Percentiles rank a stretch among this genome's conserved stretches.
Conservation (phyloP, 2,329 filamentous ascomycete genomes). For the Epichloe aotearoae region DNA sequence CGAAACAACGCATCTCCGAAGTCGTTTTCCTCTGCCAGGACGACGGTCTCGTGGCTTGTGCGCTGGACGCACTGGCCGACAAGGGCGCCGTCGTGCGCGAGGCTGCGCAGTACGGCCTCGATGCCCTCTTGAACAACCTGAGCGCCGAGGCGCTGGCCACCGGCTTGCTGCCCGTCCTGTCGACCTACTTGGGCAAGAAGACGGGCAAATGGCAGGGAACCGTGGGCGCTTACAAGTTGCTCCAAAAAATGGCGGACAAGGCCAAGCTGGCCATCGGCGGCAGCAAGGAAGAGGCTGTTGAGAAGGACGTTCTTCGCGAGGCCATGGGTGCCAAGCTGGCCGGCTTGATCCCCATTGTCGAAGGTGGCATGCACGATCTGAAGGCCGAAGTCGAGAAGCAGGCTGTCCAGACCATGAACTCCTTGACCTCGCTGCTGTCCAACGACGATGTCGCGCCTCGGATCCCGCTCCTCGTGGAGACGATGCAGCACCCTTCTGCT, state of each 20-base stretch:
- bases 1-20: constrained; percentile 65
- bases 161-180: constrained; percentile 66
- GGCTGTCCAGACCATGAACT: constrained; percentile 82
- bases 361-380: constrained; percentile 90
- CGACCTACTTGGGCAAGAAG: constrained; percentile 64
- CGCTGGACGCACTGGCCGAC: constrained; percentile 76
- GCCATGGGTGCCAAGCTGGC: constrained; percentile 83
- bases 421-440: constrained; percentile 75
- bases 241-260: constrained; percentile 87
- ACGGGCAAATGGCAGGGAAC: constrained; percentile 97
- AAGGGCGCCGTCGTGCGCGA: constrained; percentile 83
- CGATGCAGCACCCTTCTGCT: constrained; percentile 86
- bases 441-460: constrained; percentile 94
- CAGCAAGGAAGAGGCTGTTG: constrained; percentile 68
- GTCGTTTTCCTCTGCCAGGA: constrained; percentile 73
- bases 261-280: constrained; percentile 69
- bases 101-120: constrained; percentile 84
- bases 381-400: constrained; percentile 83
- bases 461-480: constrained; percentile 83
- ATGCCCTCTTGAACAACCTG: constrained; percentile 71
- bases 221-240: constrained; percentile 68
- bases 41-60: constrained; percentile 55
- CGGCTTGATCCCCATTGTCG: constrained; percentile 77
- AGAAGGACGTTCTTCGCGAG: constrained; percentile 82
- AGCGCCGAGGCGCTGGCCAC: constrained; percentile 71